A percentile compares a stretch with the other conserved stretches of the same genome.
Conservation (phyloP, 1,139 yeast species). For the Komagataea norvegica region DNA sequence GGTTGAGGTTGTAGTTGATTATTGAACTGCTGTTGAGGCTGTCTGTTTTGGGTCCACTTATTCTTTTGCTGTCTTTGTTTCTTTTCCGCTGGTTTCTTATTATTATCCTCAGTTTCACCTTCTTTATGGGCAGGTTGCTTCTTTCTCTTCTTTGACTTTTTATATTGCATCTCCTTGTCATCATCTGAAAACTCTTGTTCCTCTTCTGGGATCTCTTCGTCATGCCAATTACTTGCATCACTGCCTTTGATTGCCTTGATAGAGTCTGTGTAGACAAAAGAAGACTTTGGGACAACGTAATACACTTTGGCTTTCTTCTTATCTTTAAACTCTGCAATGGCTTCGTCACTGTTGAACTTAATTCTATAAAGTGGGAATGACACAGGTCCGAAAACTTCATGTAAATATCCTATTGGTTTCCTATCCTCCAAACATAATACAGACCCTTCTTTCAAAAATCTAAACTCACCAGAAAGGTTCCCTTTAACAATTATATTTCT, state of each 20-base stretch:
- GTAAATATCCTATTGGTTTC: conserved; percentile 71
- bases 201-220: conserved; percentile 87
- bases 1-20: conserved; percentile 8
- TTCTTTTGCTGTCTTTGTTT: conserved; percentile 5
- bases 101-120: conserved; percentile 1
- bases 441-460: conserved; percentile 78
- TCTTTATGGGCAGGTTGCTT: conserved; percentile 42
- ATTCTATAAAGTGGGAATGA: conserved; percentile 82
- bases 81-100: conserved; percentile 9
- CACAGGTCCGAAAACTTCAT: conserved; percentile 87
- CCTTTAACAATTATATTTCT: conserved; percentile 70
- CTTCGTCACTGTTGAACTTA: conserved; percentile 56
- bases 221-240: conserved; percentile 93
- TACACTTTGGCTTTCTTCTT: conserved; percentile 56
- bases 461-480: conserved; percentile 74
- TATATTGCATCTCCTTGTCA: conserved; percentile 57
- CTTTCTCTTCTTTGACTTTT: conserved; percentile 52
- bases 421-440: conserved; percentile 74
- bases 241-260: conserved; percentile 73
- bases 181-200: conserved; percentile 96
- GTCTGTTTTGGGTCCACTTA: conserved; percentile 16
- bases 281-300: conserved; percentile 78
- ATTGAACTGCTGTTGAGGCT: conserved; percentile 9
- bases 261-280: conserved; percentile 71
- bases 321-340: conserved; percentile 38